A percentile compares a stretch with the other conserved stretches of the same genome.
Evolutionary conservation across 192 early-diverging fungal genomes (phyloP).

Genomic region (Mortierella hygrophila): DNA sequence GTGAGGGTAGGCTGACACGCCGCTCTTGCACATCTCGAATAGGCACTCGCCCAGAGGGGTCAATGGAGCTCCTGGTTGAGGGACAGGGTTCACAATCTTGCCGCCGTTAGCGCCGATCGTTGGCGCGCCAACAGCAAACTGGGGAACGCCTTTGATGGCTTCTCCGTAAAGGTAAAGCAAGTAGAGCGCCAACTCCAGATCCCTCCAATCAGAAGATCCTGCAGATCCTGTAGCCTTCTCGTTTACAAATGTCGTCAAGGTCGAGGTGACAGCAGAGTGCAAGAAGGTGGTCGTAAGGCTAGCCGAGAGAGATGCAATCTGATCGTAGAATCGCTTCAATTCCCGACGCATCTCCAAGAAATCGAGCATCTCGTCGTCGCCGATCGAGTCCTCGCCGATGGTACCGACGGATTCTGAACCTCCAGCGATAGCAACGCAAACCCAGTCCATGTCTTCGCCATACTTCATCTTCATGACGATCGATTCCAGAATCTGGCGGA

Average conservation of each 20-base stretch:
- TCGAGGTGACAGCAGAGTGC: conserved; percentile 70
- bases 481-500: conserved; percentile 70
- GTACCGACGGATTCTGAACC: conserved; percentile 47
- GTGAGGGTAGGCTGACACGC: conserved; percentile 81
- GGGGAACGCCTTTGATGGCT: conserved; percentile 67
- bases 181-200: conserved; percentile 82
- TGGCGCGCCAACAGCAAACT: conserved; percentile 49
- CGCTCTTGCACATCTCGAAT: conserved; percentile 58
- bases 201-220: conserved; percentile 70
- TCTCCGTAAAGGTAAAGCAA: conserved; percentile 81
- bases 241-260: conserved; percentile 72
- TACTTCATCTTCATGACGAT: conserved; percentile 93
- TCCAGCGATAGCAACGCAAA: conserved; percentile 44
- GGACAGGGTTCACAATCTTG: conserved; percentile 32
- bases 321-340: conserved; percentile 78
- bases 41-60: conserved; percentile 50
- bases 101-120: conserved; percentile 52
- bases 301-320: conserved; percentile 78
- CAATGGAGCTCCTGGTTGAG: conserved; percentile 40
- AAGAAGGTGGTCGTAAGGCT: conserved; percentile 70
- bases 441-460: conserved; percentile 85
- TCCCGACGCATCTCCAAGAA: conserved; percentile 64
- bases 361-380: conserved; percentile 57
- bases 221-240: conserved; percentile 51
- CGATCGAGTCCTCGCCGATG: conserved; percentile 49